Percentiles rank a stretch among this genome's conserved stretches.
These are phyloP conservation scores for Inga leiocalycina DNA, from an alignment of 306 rosid species.

Conservation along the genomic window DNA sequence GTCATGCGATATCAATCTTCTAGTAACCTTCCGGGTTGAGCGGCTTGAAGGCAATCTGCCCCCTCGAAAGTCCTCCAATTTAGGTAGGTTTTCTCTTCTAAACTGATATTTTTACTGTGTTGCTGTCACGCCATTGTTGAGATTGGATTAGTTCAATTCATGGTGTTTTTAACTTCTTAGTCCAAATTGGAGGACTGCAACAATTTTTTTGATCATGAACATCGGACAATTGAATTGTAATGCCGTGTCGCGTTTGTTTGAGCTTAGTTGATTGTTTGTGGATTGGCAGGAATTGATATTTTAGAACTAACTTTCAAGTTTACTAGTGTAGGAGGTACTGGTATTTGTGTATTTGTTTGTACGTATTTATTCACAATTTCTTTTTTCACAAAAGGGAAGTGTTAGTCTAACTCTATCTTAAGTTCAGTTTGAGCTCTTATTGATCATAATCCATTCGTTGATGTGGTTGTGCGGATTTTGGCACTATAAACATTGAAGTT, in stretches of 20 bases:
- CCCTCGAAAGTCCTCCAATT: conserved; percentile 47
- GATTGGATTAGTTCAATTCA: background rate
- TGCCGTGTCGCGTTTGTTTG: background rate
- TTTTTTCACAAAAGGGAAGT: background rate
- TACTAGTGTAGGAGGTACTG: conserved; percentile 10
- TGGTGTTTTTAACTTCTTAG: background rate
- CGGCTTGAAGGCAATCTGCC: conserved; percentile 78
- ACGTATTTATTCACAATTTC: background rate
- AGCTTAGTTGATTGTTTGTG: background rate
- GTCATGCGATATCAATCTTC: conserved; percentile 95
- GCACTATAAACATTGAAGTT: background rate
- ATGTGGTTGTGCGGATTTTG: background rate
- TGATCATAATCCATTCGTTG: background rate
- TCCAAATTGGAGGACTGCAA: background rate
- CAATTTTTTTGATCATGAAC: background rate
- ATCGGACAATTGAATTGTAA: background rate
- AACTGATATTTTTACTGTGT: background rate
- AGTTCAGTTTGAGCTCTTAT: background rate
- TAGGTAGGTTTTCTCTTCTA: conserved; percentile 39
- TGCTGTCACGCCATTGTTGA: background rate
- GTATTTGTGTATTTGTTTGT: background rate
- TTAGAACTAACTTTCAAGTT: conserved; percentile 22
- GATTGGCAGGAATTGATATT: background rate
- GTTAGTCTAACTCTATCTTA: background rate
- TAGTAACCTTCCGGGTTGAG: conserved; percentile 79